Percentiles rank a stretch among this genome's conserved stretches.
phyloP scores from a whole-genome alignment of 352 stramenopile species.

The Phytopythium sindhum region DNA sequence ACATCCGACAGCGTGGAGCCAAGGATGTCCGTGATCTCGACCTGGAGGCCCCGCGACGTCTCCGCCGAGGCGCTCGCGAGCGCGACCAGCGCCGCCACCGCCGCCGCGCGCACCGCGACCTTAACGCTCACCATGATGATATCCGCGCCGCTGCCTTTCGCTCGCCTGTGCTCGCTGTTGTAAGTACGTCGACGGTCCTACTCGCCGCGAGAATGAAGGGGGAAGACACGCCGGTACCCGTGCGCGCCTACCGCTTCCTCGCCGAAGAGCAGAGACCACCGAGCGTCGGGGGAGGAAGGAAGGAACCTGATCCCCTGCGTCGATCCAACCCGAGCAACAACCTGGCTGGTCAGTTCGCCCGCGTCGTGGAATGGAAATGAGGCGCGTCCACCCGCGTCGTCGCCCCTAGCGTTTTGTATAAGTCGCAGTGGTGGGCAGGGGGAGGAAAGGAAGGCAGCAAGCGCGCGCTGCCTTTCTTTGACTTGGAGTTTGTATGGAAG shows the following conservation, averaged over 20 bases:
- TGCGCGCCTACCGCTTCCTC: not conserved
- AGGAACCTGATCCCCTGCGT: not conserved
- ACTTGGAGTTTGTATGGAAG: not conserved
- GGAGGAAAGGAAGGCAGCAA: not conserved
- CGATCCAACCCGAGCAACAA: not conserved
- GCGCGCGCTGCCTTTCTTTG: not conserved
- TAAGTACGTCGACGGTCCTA: slow-evolving; percentile 1
- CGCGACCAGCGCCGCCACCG: not conserved
- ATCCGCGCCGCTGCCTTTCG: not conserved
- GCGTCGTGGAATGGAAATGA: slow-evolving; percentile 4
- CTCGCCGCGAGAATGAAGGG: not conserved
- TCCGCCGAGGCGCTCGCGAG: not conserved
- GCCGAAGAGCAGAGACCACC: not conserved
- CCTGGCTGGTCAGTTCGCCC: not conserved
- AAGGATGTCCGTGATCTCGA: slow-evolving; percentile 4
- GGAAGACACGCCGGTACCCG: not conserved
- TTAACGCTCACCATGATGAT: slow-evolving; percentile 2
- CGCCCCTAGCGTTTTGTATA: not conserved
- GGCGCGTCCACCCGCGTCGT: not conserved
- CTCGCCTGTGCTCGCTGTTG: not conserved
- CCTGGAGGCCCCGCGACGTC: not conserved
- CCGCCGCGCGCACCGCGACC: not conserved
- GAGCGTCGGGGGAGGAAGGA: not conserved
- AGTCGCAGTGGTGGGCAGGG: not conserved
- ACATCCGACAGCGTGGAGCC: not conserved